Evolutionary conservation across 371 early-diverging fungal genomes (phyloP).

Genomic region (Apophysomyces sp.): DNA sequence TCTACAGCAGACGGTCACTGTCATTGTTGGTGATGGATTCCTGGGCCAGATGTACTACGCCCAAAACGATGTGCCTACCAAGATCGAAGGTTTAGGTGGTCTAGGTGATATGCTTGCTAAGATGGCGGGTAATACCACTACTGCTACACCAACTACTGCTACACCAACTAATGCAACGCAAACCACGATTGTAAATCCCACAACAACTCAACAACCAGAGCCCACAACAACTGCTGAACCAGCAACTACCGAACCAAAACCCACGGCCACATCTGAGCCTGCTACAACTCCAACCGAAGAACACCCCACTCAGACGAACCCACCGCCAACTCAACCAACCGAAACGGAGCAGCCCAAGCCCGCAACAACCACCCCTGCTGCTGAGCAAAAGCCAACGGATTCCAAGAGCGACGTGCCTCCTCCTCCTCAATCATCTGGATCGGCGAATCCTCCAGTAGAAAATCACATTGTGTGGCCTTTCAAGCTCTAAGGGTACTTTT

Average conservation of each 20-base stretch:
- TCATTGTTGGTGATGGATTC: conserved; percentile 38
- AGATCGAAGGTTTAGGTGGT: conserved; percentile 5
- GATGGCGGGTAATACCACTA: not conserved
- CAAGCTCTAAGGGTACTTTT: not conserved
- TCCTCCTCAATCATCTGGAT: too few relatives aligned
- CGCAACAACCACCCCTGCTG: not conserved
- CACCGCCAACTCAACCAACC: not conserved
- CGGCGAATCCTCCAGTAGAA: not conserved
- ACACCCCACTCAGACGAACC: not conserved
- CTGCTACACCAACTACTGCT: not conserved
- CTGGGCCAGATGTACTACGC: conserved; percentile 28
- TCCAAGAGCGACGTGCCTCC: too few relatives aligned
- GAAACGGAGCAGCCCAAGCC: not conserved
- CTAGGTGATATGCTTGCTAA: not conserved
- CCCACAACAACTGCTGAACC: not conserved
- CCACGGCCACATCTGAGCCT: not conserved
- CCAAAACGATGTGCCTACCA: conserved; percentile 30
- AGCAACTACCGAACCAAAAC: not conserved
- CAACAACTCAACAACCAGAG: not conserved
- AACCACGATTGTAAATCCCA: not conserved
- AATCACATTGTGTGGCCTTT: not conserved
- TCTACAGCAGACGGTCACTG: conserved; percentile 34
- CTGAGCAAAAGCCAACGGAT: not conserved
- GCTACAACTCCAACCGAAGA: not conserved
- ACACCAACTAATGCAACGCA: not conserved